Percentiles rank a stretch among this genome's conserved stretches.
phyloP scores from a whole-genome alignment of 2,329 filamentous ascomycete genomes.

The Emmonsia crescens region DNA sequence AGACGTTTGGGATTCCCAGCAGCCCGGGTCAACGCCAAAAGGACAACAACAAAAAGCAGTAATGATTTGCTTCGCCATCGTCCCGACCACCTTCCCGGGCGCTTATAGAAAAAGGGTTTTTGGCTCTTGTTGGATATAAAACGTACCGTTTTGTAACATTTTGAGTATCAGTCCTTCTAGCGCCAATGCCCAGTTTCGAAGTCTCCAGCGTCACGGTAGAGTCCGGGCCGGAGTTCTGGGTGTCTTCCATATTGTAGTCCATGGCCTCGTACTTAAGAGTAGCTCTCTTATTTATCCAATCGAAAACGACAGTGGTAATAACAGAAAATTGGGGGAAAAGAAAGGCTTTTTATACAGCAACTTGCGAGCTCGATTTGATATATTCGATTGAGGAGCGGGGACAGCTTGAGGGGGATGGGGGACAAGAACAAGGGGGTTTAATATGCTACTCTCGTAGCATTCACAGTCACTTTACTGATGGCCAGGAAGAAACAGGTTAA shows the following conservation, averaged over 20 bases:
- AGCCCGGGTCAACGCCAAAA: neutral
- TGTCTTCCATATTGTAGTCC: conserved; percentile 49
- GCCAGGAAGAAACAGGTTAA: neutral
- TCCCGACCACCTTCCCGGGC: neutral
- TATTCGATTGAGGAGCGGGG: neutral
- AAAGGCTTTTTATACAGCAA: neutral
- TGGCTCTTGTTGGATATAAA: neutral
- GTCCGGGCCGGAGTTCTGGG: conserved; percentile 57
- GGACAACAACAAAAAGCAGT: neutral
- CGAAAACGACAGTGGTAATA: neutral
- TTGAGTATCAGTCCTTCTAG: conserved; percentile 54
- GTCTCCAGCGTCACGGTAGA: conserved; percentile 42
- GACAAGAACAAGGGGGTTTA: neutral
- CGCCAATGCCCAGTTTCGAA: conserved; percentile 47
- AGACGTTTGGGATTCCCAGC: neutral
- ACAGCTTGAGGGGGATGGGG: neutral
- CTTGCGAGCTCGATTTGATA: neutral
- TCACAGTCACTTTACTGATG: neutral
- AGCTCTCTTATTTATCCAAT: neutral
- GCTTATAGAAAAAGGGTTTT: neutral
- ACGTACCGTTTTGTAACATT: conserved; percentile 67
- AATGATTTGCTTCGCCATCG: neutral
- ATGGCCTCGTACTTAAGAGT: conserved; percentile 23
- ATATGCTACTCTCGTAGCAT: neutral
- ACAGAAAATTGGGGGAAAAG: neutral